Base-by-base conservation (phyloP, 306 rosid genomes). In the Rubus parviflorus region DNA sequence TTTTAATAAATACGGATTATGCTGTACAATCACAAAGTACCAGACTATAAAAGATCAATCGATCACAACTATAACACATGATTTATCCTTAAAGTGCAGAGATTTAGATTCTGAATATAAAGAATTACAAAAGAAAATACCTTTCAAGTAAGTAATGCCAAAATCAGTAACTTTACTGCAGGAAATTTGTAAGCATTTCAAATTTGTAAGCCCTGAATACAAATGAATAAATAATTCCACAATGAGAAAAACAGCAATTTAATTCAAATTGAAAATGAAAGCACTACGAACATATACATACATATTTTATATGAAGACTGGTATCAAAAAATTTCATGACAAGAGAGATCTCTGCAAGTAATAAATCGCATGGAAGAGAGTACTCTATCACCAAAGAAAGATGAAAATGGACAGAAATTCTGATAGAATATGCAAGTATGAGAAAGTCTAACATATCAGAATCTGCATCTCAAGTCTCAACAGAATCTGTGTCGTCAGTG, bases 161-260 rank as follows among this genome's bases (percentile, higher is more conserved):
- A 54, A 16, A 86, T 95, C 89, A 9, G 96, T 88, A 72, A 95
- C 96, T 85, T 83, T 90, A 83, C 96, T 86, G 92, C 91, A 87
- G 17, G 97, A 88, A 82, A 95, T 83, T 86, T 95, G 92, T 58
- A 95, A 79, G 74, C 79, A 85, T 77, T 74, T 92, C 88, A 95
- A 84, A 81, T 82, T 87, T 75, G 86, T 82, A 78, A 95, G 97
- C 70, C 90, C 97, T 95, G 97, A 72, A 84, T 49, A 52, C 57
- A 83, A 76, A 68, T 57, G 78, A 78, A 66, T 16, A 38, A 75
- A 78, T 53, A 74, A 77, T 51, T 65, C 51, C 38, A 74, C 60
- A 12, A 67, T 79, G 60, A 45, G 69, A 56, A 81, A 38, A 65
- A 25, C 41, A 76, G 17, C 7, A 43, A 46, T 38, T 35, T 45